Percentiles rank a stretch among this genome's conserved stretches.
These are phyloP conservation scores for Plectosphaerella cucumerina DNA, from an alignment of 2,329 filamentous ascomycete genomes.

Conservation along the genomic window DNA sequence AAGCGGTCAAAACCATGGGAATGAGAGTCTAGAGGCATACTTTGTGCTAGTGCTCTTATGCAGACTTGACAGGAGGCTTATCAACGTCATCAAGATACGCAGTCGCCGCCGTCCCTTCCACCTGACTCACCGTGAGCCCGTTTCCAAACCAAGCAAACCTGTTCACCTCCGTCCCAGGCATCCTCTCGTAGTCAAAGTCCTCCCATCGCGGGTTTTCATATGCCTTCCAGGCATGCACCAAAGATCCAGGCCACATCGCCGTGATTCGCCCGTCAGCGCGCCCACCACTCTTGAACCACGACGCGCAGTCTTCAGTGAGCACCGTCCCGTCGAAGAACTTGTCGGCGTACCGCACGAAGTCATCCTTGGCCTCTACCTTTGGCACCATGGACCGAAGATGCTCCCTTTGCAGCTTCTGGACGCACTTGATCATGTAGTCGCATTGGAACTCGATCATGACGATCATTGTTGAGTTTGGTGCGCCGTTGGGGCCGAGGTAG, in stretches of 20 bases:
- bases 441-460: not conserved
- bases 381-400: not conserved
- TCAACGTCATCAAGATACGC: not conserved
- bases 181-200: not conserved
- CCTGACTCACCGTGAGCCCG: not conserved
- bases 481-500: not conserved
- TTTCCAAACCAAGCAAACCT: not conserved
- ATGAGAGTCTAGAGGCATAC: no score
- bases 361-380: not conserved
- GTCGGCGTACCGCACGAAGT: not conserved
- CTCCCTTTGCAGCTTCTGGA: not conserved
- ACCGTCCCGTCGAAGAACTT: slow-evolving; percentile 3
- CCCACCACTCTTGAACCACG: not conserved
- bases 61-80: not conserved
- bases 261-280: not conserved
- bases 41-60: not conserved
- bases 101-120: not conserved
- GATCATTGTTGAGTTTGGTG: not conserved
- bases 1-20: no score
- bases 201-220: not conserved
- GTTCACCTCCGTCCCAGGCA: not conserved
- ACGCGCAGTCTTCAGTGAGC: not conserved
- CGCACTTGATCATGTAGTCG: not conserved
- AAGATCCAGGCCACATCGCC: slow-evolving; percentile 2
- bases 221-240: not conserved